phyloP scores from a whole-genome alignment of 345 rosid genomes.

The Salix suchowensis region DNA sequence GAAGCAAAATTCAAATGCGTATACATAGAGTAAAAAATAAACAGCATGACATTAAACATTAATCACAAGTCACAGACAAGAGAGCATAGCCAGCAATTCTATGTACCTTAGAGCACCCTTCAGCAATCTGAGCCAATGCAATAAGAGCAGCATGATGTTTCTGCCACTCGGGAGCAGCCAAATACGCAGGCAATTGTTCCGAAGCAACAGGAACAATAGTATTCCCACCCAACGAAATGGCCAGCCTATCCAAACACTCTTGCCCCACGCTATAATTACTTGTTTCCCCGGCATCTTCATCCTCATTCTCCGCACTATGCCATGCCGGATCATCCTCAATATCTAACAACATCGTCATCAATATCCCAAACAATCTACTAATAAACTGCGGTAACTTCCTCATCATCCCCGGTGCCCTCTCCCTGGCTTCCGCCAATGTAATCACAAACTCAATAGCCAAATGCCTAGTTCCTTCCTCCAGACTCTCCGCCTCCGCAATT shows the following conservation, averaged over 20 bases:
- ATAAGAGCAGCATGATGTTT: conserved; percentile 96
- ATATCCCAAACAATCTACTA: conserved; percentile 70
- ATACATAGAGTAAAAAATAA: neutral
- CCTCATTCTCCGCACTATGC: conserved; percentile 87
- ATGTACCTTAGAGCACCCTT: conserved; percentile 92
- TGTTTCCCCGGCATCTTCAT: conserved; percentile 91
- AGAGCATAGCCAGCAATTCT: neutral
- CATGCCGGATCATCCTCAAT: conserved; percentile 90
- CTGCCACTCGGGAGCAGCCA: conserved; percentile 97
- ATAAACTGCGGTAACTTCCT: conserved; percentile 97
- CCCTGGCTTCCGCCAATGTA: conserved; percentile 92
- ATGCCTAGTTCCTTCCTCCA: conserved; percentile 92
- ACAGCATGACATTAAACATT: neutral
- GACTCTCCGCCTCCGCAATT: conserved; percentile 87
- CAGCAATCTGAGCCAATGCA: conserved; percentile 98
- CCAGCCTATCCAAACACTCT: conserved; percentile 95
- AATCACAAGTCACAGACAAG: neutral
- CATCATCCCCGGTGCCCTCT: conserved; percentile 99
- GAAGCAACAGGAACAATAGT: conserved; percentile 96
- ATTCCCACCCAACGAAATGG: conserved; percentile 92
- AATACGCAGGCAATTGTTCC: conserved; percentile 78
- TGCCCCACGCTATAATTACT: conserved; percentile 93
- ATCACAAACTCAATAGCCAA: conserved; percentile 92
- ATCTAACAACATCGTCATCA: conserved; percentile 91
- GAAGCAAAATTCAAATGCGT: neutral